Evolutionary conservation across 2,329 filamentous ascomycete genomes (phyloP), one percentile per base, ranked within the genome.

Genomic region (Ceratocystis variospora): DNA sequence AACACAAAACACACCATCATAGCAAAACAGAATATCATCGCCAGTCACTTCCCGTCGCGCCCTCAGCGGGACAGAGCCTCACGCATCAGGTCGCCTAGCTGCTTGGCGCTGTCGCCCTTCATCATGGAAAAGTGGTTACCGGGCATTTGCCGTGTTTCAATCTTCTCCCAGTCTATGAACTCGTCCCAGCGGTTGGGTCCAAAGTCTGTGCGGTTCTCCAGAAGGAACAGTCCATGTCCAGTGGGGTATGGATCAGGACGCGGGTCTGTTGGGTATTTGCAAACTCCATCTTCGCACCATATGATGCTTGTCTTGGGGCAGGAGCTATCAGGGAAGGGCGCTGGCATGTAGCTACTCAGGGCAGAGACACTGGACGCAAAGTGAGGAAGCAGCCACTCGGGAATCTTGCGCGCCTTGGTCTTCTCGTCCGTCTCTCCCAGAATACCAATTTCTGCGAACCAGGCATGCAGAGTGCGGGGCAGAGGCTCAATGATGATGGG

Each of bases 41-140:
- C 48, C 48, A 25, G 8, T n/a, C 46, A 44, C 7, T 4, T 48
- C 25, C 17, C 17, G 1, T 61, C 41, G 6, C 19, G 19, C 6
- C n/a, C 41, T 64, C 63, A 66, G 46, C 33, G 44, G 6, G 33
- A 19, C 3, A 77, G 70, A n/a, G 73, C 75, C 67, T 76, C 73
- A 41, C 73, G 72, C 66, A 77, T 71, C 68, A 75, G 73, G 2
- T 69, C 69, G 57, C 73, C 73, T 12, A 77, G 72, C 44, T 73
- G 72, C 67, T 75, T 76, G 48, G 75, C 76, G 66, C 75, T 64
- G 2, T 78, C 73, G 68, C 83, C 84, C 73, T 87, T 84, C 85
- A 90, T 89, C 86, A 89, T 89, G 22, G 81, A 84, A 76, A 90
- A 89, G 75, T 89, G 87, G 71, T 89, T 87, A 1, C 86, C 87